Base-by-base conservation (phyloP, 2,329 filamentous ascomycete genomes). In the Bipolaris sorokiniana region DNA sequence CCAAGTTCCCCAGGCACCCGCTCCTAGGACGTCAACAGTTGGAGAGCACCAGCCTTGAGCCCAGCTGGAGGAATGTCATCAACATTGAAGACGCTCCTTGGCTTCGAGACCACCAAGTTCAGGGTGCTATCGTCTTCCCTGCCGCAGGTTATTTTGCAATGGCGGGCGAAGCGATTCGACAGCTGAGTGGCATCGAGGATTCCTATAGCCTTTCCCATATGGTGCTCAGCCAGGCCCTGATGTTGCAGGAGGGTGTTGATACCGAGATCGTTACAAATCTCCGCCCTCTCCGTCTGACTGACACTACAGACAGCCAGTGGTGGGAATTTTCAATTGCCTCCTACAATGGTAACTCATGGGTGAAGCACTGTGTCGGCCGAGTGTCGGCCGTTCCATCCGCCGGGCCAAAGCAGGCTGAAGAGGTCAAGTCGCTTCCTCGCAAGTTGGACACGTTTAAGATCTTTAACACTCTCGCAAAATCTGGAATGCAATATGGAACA, bases 71-170 rank as follows among this genome's bases (percentile, higher is more conserved):
- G 15, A 59, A 63, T 2, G 0, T 62, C 0, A 57, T 82, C 2
- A 61, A 68, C 3, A 48, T 78, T 0, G 61, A 68, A 1, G 70
- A 81, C 18, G 55, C 73, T 0, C 75, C 79, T 0, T 84, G 82
- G 82, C 48, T 83, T 1, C 54, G 61, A 0, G 78, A 81, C 34
- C 80, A 85, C 58, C 68, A 38, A 5, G 46, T 75, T 20, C 38
- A 28, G 1, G 54, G 52, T 7, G 51, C 56, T 0, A 50, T 67
- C 11, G 34, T 74, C 2, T 73, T 66, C 48, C 73, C 73, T 9
- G 3, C 10, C 3, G 55, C 54, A 3, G 58, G 26, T 1, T 60
- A 36, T 11, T 9, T 60, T 9, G 37, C 47, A 0, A 57, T 60
- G 40, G 56, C 40, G 2, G 42, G 7, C 4, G 57, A 56, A n/a